phyloP scores from a whole-genome alignment of 148 eudicot species.

The Selenicereus undatus region DNA sequence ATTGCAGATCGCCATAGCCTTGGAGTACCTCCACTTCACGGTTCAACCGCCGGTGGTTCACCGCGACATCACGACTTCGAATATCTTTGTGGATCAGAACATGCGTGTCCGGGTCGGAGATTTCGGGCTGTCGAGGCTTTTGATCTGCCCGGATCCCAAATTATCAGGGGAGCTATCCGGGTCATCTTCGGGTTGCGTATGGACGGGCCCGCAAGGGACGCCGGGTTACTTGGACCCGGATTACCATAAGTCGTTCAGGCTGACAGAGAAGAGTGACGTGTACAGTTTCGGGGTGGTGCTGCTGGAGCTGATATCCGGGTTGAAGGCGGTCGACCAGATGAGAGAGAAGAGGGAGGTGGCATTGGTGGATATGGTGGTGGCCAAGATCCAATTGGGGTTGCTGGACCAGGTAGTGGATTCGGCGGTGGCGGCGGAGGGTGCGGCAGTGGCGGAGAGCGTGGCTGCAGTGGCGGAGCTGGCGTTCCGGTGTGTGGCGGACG shows the following conservation, averaged over 20 bases:
- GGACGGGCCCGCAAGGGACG: slow-evolving; percentile 98
- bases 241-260: slow-evolving; percentile 60
- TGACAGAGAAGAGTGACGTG: slow-evolving; percentile 91
- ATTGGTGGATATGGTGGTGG: slow-evolving; percentile 64
- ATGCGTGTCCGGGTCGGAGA: slow-evolving; percentile 84
- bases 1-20: slow-evolving; percentile 59
- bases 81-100: slow-evolving; percentile 75
- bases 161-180: slow-evolving; percentile 28
- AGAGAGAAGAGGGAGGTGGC: slow-evolving; percentile 35
- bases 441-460: slow-evolving; percentile 51
- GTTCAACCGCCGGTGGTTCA: slow-evolving; percentile 84
- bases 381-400: slow-evolving; percentile 28
- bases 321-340: slow-evolving; percentile 60
- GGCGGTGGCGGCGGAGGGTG: slow-evolving; percentile 32
- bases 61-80: slow-evolving; percentile 74
- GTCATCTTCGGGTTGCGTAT: slow-evolving; percentile 55
- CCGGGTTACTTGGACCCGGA: slow-evolving; percentile 94
- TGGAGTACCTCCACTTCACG: slow-evolving; percentile 74
- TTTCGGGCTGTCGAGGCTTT: slow-evolving; percentile 77
- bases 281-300: slow-evolving; percentile 88
- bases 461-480: slow-evolving; percentile 84
- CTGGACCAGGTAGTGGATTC: slow-evolving; percentile 28
- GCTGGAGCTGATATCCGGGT: slow-evolving; percentile 73
- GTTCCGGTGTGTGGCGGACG: slow-evolving; percentile 75
- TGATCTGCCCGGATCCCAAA: slow-evolving; percentile 40